These are phyloP conservation scores for Leptomonas pyrrhocoris DNA, from an alignment of 208 protist species.

Conservation along the genomic window DNA sequence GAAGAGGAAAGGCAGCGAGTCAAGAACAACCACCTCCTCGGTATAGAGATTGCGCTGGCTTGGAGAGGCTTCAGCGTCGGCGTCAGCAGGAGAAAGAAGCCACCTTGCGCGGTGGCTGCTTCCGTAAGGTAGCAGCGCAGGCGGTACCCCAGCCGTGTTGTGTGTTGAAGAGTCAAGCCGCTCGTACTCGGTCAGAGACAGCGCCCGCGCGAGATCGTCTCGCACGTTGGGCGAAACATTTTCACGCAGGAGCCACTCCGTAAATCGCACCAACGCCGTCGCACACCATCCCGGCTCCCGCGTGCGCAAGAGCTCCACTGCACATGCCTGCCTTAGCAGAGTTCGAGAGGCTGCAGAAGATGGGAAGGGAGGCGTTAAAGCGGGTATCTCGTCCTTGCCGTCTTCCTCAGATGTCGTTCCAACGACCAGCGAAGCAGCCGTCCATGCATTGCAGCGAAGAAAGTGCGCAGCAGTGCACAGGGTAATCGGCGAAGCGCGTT, in stretches of 20 bases:
- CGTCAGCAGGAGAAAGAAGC: not conserved
- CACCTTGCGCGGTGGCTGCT: not conserved
- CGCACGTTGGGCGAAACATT: not conserved
- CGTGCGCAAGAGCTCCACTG: constrained; percentile 18
- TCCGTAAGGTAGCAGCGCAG: not conserved
- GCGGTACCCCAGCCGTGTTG: not conserved
- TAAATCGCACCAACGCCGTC: constrained; percentile 27
- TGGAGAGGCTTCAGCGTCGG: not conserved
- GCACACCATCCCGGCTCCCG: constrained; percentile 39
- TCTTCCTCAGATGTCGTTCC: not conserved
- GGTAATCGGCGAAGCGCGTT: constrained; percentile 15
- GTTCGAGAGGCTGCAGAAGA: not conserved
- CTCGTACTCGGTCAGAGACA: constrained; percentile 17
- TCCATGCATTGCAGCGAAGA: constrained; percentile 41
- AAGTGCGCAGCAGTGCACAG: constrained; percentile 43
- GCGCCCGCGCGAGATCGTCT: not conserved
- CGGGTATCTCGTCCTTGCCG: not conserved
- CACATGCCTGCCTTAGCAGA: constrained; percentile 5
- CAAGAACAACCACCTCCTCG: constrained; percentile 1
- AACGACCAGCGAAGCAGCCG: constrained; percentile 10
- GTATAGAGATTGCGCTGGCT: too few species aligned
- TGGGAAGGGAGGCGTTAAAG: not conserved
- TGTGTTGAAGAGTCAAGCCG: not conserved
- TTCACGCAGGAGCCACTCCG: constrained; percentile 22
- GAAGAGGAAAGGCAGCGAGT: constrained; percentile 26